These are phyloP conservation scores for Malbranchea zuffiana DNA, from an alignment of 2,329 filamentous ascomycete species.

Conservation along the genomic window DNA sequence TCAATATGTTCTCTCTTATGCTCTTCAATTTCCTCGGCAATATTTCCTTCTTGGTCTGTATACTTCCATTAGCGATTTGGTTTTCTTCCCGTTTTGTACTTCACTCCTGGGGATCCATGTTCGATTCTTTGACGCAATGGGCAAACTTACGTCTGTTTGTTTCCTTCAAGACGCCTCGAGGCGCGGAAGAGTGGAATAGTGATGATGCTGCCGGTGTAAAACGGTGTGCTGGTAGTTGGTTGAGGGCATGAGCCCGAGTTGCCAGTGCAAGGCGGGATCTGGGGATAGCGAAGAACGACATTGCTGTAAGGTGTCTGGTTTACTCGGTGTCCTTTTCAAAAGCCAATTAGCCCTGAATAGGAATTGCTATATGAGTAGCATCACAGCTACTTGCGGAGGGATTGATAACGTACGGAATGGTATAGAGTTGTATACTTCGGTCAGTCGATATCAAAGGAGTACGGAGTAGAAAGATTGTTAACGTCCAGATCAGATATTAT, in stretches of 20 bases:
- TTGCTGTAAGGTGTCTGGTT: no score
- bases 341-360: no score
- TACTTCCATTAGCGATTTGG: not conserved
- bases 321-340: no score
- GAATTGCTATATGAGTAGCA: no score
- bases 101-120: no score
- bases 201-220: slow-evolving; percentile 3
- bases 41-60: slow-evolving; percentile 26
- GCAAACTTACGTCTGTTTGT: slow-evolving; percentile 24
- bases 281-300: slow-evolving; percentile 29
- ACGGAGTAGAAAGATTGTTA: no score
- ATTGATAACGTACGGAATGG: no score
- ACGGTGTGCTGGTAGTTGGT: slow-evolving; percentile 9
- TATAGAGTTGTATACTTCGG: no score
- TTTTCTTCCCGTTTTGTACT: slow-evolving; percentile 7
- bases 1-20: slow-evolving; percentile 53
- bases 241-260: no score
- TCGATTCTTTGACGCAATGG: not conserved
- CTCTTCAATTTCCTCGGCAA: slow-evolving; percentile 36
- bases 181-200: slow-evolving; percentile 22
- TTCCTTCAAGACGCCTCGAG: slow-evolving; percentile 25
- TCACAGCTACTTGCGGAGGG: no score
- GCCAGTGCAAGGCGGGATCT: slow-evolving; percentile 9
- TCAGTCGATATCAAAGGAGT: no score
- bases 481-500: no score